Evolutionary conservation across 495 filamentous ascomycete genomes (phyloP), one percentile per base, ranked within the genome.

Genomic region (Pseudotulostoma volvatum): DNA sequence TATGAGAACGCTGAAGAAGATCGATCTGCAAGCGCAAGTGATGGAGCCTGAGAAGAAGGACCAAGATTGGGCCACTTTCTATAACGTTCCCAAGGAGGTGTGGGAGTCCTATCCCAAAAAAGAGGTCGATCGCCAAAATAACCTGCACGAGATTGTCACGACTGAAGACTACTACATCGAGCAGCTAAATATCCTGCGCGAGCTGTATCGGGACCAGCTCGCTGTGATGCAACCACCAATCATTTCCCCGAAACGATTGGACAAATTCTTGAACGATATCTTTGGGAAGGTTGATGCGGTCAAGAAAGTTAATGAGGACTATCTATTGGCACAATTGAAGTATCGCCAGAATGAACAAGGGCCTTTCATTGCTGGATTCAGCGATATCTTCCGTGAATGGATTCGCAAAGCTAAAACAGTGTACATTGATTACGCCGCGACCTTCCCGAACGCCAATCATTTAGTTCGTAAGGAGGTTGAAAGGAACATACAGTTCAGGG

Each of bases 311-410:
- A 95, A 95, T 47, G 88, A 92, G 50, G 88, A 95, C 38, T 77
- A 84, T 58, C 70, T 99, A n/a, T 62, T 99, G 9, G 79, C 92
- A 1, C 90, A 96, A 55, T 68, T 99, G 46, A 96, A 96, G 45
- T 99, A 95, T 52, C 79, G 92, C 20, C 90, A 99, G 55, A 81
- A 88, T 47, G 90, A 96, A 50, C 87, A 99, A 54, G 90, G 92
- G 0, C 90, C 90, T 0, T 96, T 84, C 69, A 77, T 99, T 42
- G 68, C 72, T 33, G 90, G 92, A 7, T 94, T 95, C 56, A 93
- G 86, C 50, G 90, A 96, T 46, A 85, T 99, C 39, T 99, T 99
- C 63, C 69, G 90, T 41, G 92, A 99, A 58, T 99, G 90, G 90
- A 93, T 99, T 47, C 73, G 90, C 36, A 96, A 95, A 57, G 90